Evolutionary conservation across 139 green algal species (phyloP), one percentile per base, ranked within the genome.

Genomic region (Monoraphidium neglectum): DNA sequence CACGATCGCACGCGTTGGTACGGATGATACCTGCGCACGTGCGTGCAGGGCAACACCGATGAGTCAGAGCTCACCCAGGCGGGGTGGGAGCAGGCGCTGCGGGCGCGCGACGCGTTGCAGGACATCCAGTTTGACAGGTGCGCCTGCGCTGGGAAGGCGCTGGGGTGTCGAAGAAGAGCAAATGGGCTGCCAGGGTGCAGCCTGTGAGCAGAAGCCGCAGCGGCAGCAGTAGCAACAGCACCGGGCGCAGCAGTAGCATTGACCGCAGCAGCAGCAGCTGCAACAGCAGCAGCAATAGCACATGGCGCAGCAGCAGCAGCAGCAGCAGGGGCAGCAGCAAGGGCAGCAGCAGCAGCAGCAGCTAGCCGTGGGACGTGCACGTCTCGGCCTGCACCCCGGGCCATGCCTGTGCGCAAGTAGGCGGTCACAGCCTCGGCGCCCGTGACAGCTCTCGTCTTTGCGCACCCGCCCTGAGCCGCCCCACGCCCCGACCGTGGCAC

Each of bases 11-110:
- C n/a, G n/a, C n/a, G n/a, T n/a, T n/a, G n/a, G n/a, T n/a, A n/a
- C n/a, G n/a, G n/a, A n/a, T n/a, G n/a, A n/a, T n/a, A n/a, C n/a
- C n/a, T n/a, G n/a, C n/a, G n/a, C n/a, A n/a, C n/a, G n/a, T n/a
- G n/a, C n/a, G n/a, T 82, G 46, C 81, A 93, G 87, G 89, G 89
- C 23, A 77, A 77, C 60, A 91, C 77, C 10, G 73, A 93, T 36
- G 77, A 87, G 60, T 87, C 88, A 2, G 53, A 80, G 57, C 71
- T 94, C 47, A 91, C 89, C 32, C 37, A 81, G 23, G 71, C 75
- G 57, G 89, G 89, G 10, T 67, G 86, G 66, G 32, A 63, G 36
- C 89, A 94, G 68, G 89, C 88, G 30, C 46, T 72, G 53, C 51
- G 68, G 6, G 84, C 77, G 12, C 43, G 68, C 38, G 51, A 81